phyloP scores from a whole-genome alignment of 108 stramenopile species.

The Cyclotella sp. region DNA sequence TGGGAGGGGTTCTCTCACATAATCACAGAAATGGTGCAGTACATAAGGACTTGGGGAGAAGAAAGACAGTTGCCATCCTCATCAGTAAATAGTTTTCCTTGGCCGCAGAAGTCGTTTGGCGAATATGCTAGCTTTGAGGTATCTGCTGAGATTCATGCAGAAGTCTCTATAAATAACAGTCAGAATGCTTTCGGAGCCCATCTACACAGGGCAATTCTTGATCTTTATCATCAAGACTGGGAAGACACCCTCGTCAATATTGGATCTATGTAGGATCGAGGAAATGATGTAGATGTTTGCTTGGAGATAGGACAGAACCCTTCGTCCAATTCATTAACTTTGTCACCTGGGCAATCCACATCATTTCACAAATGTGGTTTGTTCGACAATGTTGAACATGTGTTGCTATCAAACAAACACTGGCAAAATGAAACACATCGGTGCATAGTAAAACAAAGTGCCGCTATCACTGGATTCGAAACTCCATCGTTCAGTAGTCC shows the following conservation, averaged over 20 bases:
- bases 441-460: neutral
- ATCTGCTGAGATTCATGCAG: constrained; percentile 20
- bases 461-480: neutral
- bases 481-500: constrained; percentile 15
- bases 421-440: neutral
- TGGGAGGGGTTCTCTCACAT: constrained; percentile 6
- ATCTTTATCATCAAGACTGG: constrained; percentile 23
- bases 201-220: constrained; percentile 13
- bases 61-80: neutral
- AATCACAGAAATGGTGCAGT: neutral
- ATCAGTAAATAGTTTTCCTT: no score
- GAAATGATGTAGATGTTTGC: neutral
- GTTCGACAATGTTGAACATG: neutral
- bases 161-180: constrained; percentile 18
- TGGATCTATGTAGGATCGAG: constrained; percentile 13
- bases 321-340: neutral
- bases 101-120: neutral
- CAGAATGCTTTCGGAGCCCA: constrained; percentile 21
- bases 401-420: neutral
- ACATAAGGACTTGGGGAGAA: neutral
- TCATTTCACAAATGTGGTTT: no score
- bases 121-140: constrained; percentile 2
- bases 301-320: neutral
- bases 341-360: neutral
- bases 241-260: constrained; percentile 11